These are phyloP conservation scores for Cladophialophora immunda DNA, from an alignment of 2,329 filamentous ascomycete genomes.

Conservation along the genomic window DNA sequence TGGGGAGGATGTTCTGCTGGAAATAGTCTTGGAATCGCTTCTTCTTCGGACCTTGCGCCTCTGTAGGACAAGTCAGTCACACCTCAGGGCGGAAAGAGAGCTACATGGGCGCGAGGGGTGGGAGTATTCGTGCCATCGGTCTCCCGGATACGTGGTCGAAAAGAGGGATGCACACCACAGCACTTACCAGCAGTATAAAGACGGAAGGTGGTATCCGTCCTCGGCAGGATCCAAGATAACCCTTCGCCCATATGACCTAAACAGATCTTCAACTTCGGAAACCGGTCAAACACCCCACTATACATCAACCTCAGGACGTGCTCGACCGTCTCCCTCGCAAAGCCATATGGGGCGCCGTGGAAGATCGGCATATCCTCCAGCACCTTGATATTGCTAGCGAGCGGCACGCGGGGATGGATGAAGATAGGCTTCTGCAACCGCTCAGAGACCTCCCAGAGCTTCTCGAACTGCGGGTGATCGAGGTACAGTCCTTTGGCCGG, in stretches of 20 bases:
- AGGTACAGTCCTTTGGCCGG: slow-evolving; percentile 56
- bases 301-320: slow-evolving; percentile 57
- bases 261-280: slow-evolving; percentile 63
- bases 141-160: background rate
- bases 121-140: background rate
- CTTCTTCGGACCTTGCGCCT: slow-evolving; percentile 27
- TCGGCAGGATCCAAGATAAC: slow-evolving; percentile 61
- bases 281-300: slow-evolving; percentile 64
- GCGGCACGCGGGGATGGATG: slow-evolving; percentile 56
- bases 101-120: too few species aligned
- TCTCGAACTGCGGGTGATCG: slow-evolving; percentile 53
- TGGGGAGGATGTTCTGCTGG: slow-evolving; percentile 26
- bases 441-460: slow-evolving; percentile 51
- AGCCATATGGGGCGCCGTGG: slow-evolving; percentile 45
- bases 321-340: slow-evolving; percentile 48
- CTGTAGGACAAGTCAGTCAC: background rate
- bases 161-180: background rate
- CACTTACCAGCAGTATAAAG: slow-evolving; percentile 27
- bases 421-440: slow-evolving; percentile 61
- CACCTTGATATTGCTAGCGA: slow-evolving; percentile 31
- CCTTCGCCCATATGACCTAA: slow-evolving; percentile 63
- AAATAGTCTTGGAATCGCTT: slow-evolving; percentile 27
- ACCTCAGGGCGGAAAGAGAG: background rate
- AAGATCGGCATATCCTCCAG: slow-evolving; percentile 37
- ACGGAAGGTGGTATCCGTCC: slow-evolving; percentile 28